Base-by-base conservation (phyloP, 2,329 filamentous ascomycete genomes). In the Bertia moriformis region DNA sequence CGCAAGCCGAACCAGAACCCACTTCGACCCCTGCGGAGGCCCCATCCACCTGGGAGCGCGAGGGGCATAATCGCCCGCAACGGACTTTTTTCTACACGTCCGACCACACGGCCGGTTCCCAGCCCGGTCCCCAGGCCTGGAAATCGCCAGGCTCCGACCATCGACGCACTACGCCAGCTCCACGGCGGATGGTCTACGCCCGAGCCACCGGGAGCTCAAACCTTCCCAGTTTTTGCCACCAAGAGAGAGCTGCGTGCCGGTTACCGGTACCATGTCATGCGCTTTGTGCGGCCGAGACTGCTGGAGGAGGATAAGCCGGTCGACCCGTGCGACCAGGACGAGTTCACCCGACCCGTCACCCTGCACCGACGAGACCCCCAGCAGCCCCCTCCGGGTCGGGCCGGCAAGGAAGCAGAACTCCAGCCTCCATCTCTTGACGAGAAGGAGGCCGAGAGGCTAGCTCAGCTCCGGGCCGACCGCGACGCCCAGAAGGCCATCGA, bases 351-450 rank as follows among this genome's bases (percentile, higher is more conserved):
- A 19, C 91, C 91, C 1, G 83, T 96, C 20, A 80, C 85, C 27
- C 65, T 98, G 27, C 88, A 96, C 54, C 78, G 91, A 45, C 82
- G 91, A 41, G 88, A 95, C 54, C 86, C 88, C 14, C 74, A 78
- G 49, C 78, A 76, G 49, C 76, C 69, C 37, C 65, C 77, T 1
- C 71, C 78, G 19, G 73, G 79, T 40, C 65, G 76, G 46, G 65
- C 72, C 29, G 68, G 74, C 41, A 81, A 83, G 51, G 66, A 74
- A 18, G 74, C 81, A 41, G 59, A 58, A 19, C 40, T 37, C 53
- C 63, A 46, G 39, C 55, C 56, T n/a, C 51, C 52, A 1, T 58
- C 60, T 0, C 56, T 67, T 1, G 71, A 77, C 43, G 67, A 68
- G 18, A 69, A 73, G 44, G 76, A 78, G 45, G 61, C 69, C 24